These are phyloP conservation scores for Raphanus sativus DNA, from an alignment of 345 rosid genomes.

Conservation along the genomic window DNA sequence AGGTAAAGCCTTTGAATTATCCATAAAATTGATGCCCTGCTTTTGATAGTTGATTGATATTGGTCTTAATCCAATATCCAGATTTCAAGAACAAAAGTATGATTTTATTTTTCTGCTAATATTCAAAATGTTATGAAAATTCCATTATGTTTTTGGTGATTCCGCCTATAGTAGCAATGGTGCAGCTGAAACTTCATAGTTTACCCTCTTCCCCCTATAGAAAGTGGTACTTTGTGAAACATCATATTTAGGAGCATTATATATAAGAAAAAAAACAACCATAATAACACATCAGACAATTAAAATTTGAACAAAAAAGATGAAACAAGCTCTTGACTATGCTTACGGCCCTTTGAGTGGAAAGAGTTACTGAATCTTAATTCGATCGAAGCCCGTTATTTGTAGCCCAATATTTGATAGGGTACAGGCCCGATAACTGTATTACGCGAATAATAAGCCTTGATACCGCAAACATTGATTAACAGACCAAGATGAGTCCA, in stretches of 20 bases:
- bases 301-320: not conserved
- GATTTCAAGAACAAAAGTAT: not conserved
- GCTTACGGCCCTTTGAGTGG: conserved; percentile 57
- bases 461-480: too few relatives aligned
- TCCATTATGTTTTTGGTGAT: too few relatives aligned
- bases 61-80: not conserved
- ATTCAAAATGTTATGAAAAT: not conserved
- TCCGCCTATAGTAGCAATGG: conserved; percentile 52
- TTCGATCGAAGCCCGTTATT: not conserved
- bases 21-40: conserved; percentile 40
- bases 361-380: conserved; percentile 48
- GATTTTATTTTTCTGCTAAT: not conserved
- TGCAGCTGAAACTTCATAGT: conserved; percentile 74
- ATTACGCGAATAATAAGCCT: too few relatives aligned
- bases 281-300: not conserved
- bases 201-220: conserved; percentile 71
- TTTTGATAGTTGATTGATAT: conserved; percentile 35
- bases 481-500: too few relatives aligned
- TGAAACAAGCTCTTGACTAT: not conserved
- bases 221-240: conserved; percentile 70
- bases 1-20: conserved; percentile 26
- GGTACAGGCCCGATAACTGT: not conserved
- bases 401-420: not conserved
- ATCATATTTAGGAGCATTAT: conserved; percentile 47
- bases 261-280: not conserved